Evolutionary conservation across 805 yeast species (phyloP), one percentile per base, ranked within the genome.

Genomic region (Ogataea chonburiensis): DNA sequence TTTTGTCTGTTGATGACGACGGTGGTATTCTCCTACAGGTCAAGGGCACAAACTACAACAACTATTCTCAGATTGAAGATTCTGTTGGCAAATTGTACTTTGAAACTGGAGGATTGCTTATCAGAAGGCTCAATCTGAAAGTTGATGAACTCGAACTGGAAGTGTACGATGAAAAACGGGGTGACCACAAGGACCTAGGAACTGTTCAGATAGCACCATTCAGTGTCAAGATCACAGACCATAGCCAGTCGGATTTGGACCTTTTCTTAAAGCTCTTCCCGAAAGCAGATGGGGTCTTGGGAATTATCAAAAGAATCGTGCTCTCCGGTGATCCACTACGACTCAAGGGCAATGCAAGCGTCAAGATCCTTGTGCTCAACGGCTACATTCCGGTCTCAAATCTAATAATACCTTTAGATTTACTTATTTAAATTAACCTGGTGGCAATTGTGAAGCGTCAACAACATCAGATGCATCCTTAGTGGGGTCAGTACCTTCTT

Each of bases 391-490:
- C 68, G 11, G 33, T 62, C 4, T 56, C 62, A 2, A 47, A 45
- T 12, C 49, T 64, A 24, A 38, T 47, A 8, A 40, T 66, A 8
- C 58, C 63, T 3, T 44, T 66, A 19, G 58, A 61, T 27, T 43
- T 64, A 24, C 17, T 25, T 26, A 28, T 35, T 9, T 31, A 29
- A 28, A 24, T 56, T 73, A 91, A 75, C 98, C 98, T 17, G 98
- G 98, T 45, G 98, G 98, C 56, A 91, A 74, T 64, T 82, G 86
- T 37, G 91, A 75, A 48, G 82, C 83, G 61, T 91, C 98, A 43
- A 88, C 95, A 49, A 79, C 76, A 38, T 83, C 86, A 38, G 70
- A 68, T 22, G 81, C 84, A 42, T 75, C 79, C 44, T 67, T 67
- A 11, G 66, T 64, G 20, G 68, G 67, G 9, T 66, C 71, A 2